These are phyloP conservation scores for Gnaphalium uliginosum DNA, from an alignment of 129 eudicot species.

Conservation along the genomic window DNA sequence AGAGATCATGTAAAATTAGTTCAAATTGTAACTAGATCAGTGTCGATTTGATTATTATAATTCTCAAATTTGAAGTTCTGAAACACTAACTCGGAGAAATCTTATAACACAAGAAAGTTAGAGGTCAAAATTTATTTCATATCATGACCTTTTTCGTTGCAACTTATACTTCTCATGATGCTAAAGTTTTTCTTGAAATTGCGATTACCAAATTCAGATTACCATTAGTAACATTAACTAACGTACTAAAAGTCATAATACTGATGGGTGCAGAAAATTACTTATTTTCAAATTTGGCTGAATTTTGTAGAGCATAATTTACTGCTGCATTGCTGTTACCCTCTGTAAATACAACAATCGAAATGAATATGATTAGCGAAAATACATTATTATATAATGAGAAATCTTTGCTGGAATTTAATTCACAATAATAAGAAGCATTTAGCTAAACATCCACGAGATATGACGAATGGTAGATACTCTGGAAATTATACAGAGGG, in stretches of 20 bases:
- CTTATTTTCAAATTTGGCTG: slow-evolving; percentile 50
- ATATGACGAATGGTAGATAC: neutral
- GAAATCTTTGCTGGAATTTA: slow-evolving; percentile 7
- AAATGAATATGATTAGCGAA: slow-evolving; percentile 11
- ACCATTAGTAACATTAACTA: neutral
- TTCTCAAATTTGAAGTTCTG: neutral
- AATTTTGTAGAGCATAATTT: slow-evolving; percentile 28
- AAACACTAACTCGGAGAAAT: neutral
- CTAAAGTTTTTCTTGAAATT: neutral
- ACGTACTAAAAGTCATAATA: neutral
- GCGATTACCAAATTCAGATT: neutral
- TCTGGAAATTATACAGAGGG: too few relatives aligned
- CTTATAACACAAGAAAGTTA: neutral
- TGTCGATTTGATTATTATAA: neutral
- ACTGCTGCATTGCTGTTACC: slow-evolving; percentile 28
- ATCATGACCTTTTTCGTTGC: slow-evolving; percentile 1
- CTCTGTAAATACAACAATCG: slow-evolving; percentile 30
- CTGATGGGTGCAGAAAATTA: slow-evolving; percentile 27
- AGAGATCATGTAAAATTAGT: neutral
- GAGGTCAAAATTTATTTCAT: neutral
- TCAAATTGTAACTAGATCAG: slow-evolving; percentile 8
- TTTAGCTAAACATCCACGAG: slow-evolving; percentile 1
- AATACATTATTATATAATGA: neutral
- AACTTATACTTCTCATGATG: neutral
- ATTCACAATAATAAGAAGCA: neutral